Evolutionary conservation across 352 stramenopile species (phyloP), one percentile per base, ranked within the genome.

Genomic region (Phytophthora meadii): DNA sequence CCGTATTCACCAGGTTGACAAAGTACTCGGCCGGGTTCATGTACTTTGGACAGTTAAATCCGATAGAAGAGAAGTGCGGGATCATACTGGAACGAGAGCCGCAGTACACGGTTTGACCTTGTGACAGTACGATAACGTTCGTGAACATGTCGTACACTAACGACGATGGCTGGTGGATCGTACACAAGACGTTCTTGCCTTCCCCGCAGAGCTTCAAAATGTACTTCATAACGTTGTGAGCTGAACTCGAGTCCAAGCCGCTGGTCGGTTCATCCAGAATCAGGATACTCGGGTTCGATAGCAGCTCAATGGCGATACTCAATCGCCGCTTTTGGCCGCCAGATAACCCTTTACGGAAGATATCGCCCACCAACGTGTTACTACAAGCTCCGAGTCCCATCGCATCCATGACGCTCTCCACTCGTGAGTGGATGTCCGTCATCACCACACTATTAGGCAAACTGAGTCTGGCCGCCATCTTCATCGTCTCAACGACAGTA

Each of bases 261-360:
- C 67, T 85, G 19, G 82, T 89, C 9, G 86, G 82, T 61, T 95
- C 85, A 53, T 96, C 87, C 2, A 95, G 64, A 54, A 94, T 87
- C 4, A 97, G 48, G 17, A 96, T 78, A 1, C 57, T 70, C 7
- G 89, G 88, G 48, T 83, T 74, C 1, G 68, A 80, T 12, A 96
- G 58, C 36, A 96, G 63, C 57, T 93, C 88, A 25, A 95, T 77
- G 1, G 72, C 90, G 48, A 97, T 89, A 24, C 64, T 81, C 5
- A 97, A 71, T 32, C 89, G 72, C 1, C 83, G 70, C 54, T 93
- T 91, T 44, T 95, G 86, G 53, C 87, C 89, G 27, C 84, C 86
- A 5, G 69, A 86, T 9, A 96, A 62, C 9, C 88, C 88, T 49
- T 90, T 84, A 22, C 71, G 64, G 64, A 92, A 93, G 28, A 91